Percentiles rank a stretch among this genome's conserved stretches.
Evolutionary conservation across 2,329 filamentous ascomycete species (phyloP).

Genomic region (Graphiopsis chlorocephala): DNA sequence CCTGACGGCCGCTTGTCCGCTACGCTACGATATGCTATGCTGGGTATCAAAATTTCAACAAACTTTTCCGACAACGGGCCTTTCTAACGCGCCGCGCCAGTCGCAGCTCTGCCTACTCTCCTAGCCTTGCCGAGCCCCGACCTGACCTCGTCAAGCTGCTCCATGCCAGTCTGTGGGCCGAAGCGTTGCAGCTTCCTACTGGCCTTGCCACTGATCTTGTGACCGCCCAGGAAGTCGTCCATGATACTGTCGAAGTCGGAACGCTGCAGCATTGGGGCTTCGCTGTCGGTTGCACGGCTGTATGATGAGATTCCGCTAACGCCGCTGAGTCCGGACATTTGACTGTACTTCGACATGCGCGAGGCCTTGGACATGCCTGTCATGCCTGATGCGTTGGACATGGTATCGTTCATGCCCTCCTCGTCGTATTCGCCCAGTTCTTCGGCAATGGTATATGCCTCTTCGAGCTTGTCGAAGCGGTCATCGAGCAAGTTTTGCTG

Average conservation of each 20-base stretch:
- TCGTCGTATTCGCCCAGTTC: slow-evolving; percentile 26
- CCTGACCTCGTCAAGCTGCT: slow-evolving; percentile 88
- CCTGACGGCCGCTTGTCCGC: not conserved
- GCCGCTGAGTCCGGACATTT: slow-evolving; percentile 36
- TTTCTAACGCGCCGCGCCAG: slow-evolving; percentile 8
- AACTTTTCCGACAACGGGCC: slow-evolving; percentile 3
- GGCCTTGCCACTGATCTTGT: slow-evolving; percentile 70
- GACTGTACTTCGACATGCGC: slow-evolving; percentile 38
- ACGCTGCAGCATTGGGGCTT: slow-evolving; percentile 55
- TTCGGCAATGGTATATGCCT: slow-evolving; percentile 63
- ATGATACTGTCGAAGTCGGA: slow-evolving; percentile 85
- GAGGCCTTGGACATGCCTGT: slow-evolving; percentile 48
- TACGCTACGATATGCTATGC: slow-evolving; percentile 12
- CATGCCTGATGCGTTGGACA: slow-evolving; percentile 47
- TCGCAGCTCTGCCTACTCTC: slow-evolving; percentile 9
- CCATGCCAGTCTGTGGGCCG: slow-evolving; percentile 77
- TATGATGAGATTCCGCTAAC: slow-evolving; percentile 38
- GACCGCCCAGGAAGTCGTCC: slow-evolving; percentile 83
- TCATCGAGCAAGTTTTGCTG: slow-evolving; percentile 81
- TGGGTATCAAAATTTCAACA: slow-evolving; percentile 15
- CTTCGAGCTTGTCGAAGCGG: slow-evolving; percentile 86
- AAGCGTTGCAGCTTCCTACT: slow-evolving; percentile 63
- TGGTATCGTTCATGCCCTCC: slow-evolving; percentile 38
- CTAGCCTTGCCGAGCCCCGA: slow-evolving; percentile 74
- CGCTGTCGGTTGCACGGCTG: slow-evolving; percentile 34